Evolutionary conservation across 768 basidiomycete species (phyloP).

Genomic region (Ephemerocybe angulata): DNA sequence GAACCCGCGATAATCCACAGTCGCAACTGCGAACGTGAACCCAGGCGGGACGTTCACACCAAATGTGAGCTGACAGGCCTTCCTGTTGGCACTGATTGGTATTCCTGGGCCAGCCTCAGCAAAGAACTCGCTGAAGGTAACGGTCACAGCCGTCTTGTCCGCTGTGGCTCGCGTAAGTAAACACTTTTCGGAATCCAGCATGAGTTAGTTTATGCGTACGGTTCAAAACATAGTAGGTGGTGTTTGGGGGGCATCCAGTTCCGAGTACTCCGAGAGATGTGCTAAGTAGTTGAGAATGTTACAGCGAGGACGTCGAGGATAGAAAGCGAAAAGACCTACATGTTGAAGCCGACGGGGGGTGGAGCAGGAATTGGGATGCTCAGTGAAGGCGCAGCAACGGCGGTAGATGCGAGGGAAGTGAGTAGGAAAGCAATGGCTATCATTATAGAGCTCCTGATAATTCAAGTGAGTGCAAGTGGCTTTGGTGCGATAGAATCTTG

Average conservation of each 20-base stretch:
- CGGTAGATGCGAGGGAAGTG: background rate
- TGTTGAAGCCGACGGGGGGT: conserved; percentile 12
- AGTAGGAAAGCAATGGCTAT: too few relatives aligned
- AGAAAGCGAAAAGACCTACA: background rate
- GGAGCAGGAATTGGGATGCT: background rate
- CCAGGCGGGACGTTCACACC: conserved; percentile 15
- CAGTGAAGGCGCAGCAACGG: background rate
- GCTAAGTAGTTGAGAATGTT: background rate
- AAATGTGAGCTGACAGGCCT: conserved; percentile 13
- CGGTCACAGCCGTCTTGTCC: conserved; percentile 1
- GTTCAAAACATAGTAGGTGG: conserved; percentile 13
- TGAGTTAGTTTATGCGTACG: background rate
- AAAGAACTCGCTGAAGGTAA: conserved; percentile 4
- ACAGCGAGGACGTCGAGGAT: background rate
- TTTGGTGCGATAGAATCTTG: too few relatives aligned
- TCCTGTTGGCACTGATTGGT: conserved; percentile 11
- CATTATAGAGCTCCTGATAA: too few relatives aligned
- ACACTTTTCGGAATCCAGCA: background rate
- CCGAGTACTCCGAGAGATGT: conserved; percentile 17
- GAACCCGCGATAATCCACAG: conserved; percentile 21
- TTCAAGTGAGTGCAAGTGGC: too few relatives aligned
- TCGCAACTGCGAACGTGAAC: conserved; percentile 18
- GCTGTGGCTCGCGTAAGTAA: background rate
- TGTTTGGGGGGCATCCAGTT: conserved; percentile 19
- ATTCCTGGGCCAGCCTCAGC: background rate